Conservation (phyloP, 73 alveolate species). For the Paramecium tetraurelia region DNA sequence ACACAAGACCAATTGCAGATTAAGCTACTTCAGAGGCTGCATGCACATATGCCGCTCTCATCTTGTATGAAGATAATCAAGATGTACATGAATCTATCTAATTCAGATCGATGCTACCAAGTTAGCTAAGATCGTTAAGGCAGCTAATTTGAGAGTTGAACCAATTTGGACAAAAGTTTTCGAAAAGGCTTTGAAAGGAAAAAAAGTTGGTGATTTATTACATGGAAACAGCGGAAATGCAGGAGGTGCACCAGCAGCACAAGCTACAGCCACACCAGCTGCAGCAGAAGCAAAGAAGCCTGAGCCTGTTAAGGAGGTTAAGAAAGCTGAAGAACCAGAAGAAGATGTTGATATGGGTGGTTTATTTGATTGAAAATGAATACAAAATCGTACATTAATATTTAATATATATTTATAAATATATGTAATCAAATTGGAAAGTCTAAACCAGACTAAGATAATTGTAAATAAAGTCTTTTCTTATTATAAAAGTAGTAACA, state of each 20-base stretch:
- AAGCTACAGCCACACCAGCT: conserved; percentile 73
- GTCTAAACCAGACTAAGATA: conserved; percentile 89
- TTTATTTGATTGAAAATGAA: conserved; percentile 36
- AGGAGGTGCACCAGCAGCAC: conserved; percentile 56
- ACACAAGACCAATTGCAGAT: conserved; percentile 44
- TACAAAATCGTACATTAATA: conserved; percentile 29
- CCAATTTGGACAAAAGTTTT: conserved; percentile 89
- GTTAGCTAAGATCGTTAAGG: conserved; percentile 77
- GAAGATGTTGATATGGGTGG: conserved; percentile 58
- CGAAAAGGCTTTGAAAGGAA: conserved; percentile 86
- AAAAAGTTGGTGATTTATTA: conserved; percentile 73
- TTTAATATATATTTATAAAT: conserved; percentile 16
- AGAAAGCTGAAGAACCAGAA: conserved; percentile 46
- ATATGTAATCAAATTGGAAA: conserved; percentile 69
- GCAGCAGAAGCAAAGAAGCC: conserved; percentile 67
- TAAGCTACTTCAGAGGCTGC: conserved; percentile 13
- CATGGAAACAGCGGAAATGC: conserved; percentile 80
- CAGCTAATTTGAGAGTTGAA: conserved; percentile 87
- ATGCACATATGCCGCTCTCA: conserved; percentile 49
- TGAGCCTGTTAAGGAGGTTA: conserved; percentile 31
- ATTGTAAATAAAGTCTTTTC: conserved; percentile 79
- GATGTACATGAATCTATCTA: not conserved
- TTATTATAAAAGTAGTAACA: not conserved
- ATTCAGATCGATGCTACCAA: conserved; percentile 70
- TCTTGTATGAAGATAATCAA: conserved; percentile 36